Conservation (phyloP, 768 basidiomycete genomes). For the Suillus subalutaceus region DNA sequence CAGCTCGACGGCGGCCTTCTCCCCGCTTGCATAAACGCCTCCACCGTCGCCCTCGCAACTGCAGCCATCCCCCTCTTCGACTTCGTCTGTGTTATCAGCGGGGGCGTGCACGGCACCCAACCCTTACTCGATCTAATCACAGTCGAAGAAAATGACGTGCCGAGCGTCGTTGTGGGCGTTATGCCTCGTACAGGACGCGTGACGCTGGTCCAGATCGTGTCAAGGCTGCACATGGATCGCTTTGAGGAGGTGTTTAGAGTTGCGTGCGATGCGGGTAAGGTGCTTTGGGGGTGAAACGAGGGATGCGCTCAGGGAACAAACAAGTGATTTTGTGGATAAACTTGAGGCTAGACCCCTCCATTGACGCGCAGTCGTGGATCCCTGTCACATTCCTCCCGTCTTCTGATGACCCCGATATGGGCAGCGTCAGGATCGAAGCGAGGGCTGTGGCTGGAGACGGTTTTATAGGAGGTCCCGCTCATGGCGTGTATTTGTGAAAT, state of each 20-base stretch:
- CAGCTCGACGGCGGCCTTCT: slow-evolving; percentile 94
- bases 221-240: slow-evolving; percentile 82
- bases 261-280: slow-evolving; percentile 74
- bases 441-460: no score
- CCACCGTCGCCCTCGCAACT: slow-evolving; percentile 86
- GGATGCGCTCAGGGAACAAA: slow-evolving; percentile 62
- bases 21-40: slow-evolving; percentile 91
- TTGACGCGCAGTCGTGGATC: no score
- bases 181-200: slow-evolving; percentile 87
- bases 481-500: no score
- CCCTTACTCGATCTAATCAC: slow-evolving; percentile 87
- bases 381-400: no score
- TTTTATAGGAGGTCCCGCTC: no score
- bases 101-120: slow-evolving; percentile 80
- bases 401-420: no score
- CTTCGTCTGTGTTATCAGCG: slow-evolving; percentile 88
- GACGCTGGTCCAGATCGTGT: slow-evolving; percentile 90
- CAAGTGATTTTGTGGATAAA: slow-evolving; percentile 59
- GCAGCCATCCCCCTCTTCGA: slow-evolving; percentile 91
- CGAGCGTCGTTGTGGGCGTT: slow-evolving; percentile 84
- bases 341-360: no score
- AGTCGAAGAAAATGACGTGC: slow-evolving; percentile 90
- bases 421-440: no score
- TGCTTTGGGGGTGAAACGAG: slow-evolving; percentile 87
- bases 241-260: slow-evolving; percentile 88